These are phyloP conservation scores for Mortierella sp. DNA, from an alignment of 371 early-diverging fungal species.

Conservation along the genomic window DNA sequence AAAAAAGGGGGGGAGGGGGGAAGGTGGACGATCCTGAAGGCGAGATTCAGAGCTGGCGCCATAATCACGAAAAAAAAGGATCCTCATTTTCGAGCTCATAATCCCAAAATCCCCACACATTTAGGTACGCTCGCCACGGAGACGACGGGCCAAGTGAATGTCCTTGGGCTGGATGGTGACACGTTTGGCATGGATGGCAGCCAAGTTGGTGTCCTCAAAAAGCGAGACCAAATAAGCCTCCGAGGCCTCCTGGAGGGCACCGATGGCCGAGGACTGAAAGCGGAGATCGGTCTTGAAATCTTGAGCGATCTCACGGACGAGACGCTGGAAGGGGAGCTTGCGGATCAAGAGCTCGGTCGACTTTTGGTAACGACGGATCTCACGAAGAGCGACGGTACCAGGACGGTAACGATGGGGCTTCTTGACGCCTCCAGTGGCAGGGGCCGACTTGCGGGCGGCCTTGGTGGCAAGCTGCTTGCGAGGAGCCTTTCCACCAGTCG, in stretches of 20 bases:
- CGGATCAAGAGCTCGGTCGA: slow-evolving; percentile 97
- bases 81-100: no score
- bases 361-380: slow-evolving; percentile 98
- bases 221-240: slow-evolving; percentile 97
- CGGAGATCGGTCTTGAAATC: slow-evolving; percentile 97
- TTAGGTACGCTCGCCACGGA: slow-evolving; percentile 93
- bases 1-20: no score
- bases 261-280: slow-evolving; percentile 97
- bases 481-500: slow-evolving; percentile 90
- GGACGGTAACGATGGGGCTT: slow-evolving; percentile 87
- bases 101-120: no score
- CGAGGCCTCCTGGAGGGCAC: slow-evolving; percentile 98
- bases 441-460: slow-evolving; percentile 89
- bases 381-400: slow-evolving; percentile 92
- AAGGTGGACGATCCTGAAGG: no score
- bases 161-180: slow-evolving; percentile 99
- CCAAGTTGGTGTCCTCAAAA: slow-evolving; percentile 98
- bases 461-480: slow-evolving; percentile 89
- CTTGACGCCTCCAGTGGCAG: slow-evolving; percentile 79
- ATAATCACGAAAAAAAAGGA: not conserved
- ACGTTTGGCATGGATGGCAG: slow-evolving; percentile 99
- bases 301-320: slow-evolving; percentile 95
- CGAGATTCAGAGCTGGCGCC: no score
- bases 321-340: slow-evolving; percentile 98
- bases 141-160: slow-evolving; percentile 97